Conservation (phyloP, 2,329 filamentous ascomycete species). For the Colletotrichum sp. region DNA sequence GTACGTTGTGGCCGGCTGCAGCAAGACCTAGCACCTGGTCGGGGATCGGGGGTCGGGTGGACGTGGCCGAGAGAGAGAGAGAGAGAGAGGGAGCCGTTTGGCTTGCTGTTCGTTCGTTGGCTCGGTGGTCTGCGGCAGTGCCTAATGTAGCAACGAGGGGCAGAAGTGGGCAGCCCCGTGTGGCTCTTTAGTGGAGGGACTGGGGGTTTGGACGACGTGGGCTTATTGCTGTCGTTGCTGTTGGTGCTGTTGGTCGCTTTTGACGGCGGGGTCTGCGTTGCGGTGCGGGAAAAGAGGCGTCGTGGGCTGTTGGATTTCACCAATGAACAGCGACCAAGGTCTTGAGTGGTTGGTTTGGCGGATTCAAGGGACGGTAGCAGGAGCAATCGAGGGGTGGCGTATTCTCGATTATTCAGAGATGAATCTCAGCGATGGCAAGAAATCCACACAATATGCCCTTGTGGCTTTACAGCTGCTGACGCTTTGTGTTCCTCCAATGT, state of each 20-base stretch:
- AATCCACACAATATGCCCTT: neutral
- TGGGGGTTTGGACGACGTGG: neutral
- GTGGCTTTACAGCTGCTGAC: neutral
- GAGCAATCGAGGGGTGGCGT: neutral
- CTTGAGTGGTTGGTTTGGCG: neutral
- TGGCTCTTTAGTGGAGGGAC: neutral
- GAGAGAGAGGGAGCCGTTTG: neutral
- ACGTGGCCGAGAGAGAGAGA: slow-evolving; percentile 3
- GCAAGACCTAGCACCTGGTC: neutral
- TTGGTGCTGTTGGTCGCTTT: neutral
- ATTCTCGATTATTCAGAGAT: neutral
- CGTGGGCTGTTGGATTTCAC: neutral
- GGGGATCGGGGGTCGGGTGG: slow-evolving; percentile 8
- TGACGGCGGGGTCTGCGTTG: neutral
- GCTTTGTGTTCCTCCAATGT: slow-evolving; percentile 1
- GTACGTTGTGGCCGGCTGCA: neutral
- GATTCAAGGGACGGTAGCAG: neutral
- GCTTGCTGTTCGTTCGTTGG: slow-evolving; percentile 16
- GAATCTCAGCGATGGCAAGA: neutral
- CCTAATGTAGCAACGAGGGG: slow-evolving; percentile 21
- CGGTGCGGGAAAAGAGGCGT: neutral
- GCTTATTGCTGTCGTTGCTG: neutral
- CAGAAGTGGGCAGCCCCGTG: slow-evolving; percentile 10
- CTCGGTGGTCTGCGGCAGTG: slow-evolving; percentile 7
- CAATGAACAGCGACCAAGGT: neutral